These are phyloP conservation scores for Garcia nutans DNA, from an alignment of 345 rosid genomes.

Conservation along the genomic window DNA sequence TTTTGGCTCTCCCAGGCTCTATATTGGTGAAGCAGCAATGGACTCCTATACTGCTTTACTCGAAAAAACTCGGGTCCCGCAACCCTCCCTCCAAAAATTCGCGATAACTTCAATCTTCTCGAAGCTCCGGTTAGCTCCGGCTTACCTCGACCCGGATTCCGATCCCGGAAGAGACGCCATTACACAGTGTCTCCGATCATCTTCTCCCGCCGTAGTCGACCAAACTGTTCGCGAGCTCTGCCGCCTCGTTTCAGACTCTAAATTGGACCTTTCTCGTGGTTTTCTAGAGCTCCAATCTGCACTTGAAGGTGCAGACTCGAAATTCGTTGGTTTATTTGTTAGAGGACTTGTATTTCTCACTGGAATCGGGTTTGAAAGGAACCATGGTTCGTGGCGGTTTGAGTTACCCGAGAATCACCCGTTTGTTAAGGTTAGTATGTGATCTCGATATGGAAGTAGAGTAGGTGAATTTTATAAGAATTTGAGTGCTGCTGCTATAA, in stretches of 20 bases:
- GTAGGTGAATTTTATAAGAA: neutral
- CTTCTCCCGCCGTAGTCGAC: slow-evolving; percentile 69
- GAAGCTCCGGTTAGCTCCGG: slow-evolving; percentile 67
- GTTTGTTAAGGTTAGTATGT: slow-evolving; percentile 60
- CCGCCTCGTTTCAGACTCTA: slow-evolving; percentile 63
- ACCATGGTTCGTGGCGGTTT: slow-evolving; percentile 49
- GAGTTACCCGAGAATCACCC: slow-evolving; percentile 66
- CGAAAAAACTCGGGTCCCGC: slow-evolving; percentile 69
- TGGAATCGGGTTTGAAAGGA: slow-evolving; percentile 49
- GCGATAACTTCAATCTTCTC: slow-evolving; percentile 78
- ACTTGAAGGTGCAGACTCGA: slow-evolving; percentile 67
- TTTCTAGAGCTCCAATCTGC: slow-evolving; percentile 82
- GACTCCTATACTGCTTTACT: slow-evolving; percentile 62
- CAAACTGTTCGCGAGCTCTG: slow-evolving; percentile 89
- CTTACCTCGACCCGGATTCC: slow-evolving; percentile 50
- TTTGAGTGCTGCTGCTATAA: slow-evolving; percentile 9
- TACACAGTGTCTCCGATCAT: slow-evolving; percentile 61
- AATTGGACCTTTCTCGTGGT: slow-evolving; percentile 49
- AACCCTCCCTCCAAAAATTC: slow-evolving; percentile 76
- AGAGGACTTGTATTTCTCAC: slow-evolving; percentile 67
- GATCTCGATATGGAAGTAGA: neutral
- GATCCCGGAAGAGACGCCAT: slow-evolving; percentile 63
- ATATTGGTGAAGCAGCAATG: slow-evolving; percentile 31
- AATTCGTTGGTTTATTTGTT: slow-evolving; percentile 50
- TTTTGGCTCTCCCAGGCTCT: neutral